phyloP scores from a whole-genome alignment of 257 asterid genomes.

The Primulina eburnea region DNA sequence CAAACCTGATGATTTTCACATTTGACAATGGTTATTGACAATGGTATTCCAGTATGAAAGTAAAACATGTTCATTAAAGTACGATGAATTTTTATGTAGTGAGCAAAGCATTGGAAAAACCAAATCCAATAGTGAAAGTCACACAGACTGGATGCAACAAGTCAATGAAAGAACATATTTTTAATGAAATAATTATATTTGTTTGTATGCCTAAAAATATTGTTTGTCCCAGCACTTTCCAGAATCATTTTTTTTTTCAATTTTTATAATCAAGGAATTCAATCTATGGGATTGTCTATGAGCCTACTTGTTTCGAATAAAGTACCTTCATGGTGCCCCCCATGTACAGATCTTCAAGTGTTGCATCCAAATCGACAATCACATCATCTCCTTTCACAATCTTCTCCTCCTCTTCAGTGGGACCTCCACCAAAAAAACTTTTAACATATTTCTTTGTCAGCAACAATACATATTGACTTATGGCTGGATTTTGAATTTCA shows the following conservation, averaged over 20 bases:
- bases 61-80: too few relatives aligned
- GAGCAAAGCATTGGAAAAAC: too few relatives aligned
- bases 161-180: too few relatives aligned
- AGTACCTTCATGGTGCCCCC: conserved; percentile 94
- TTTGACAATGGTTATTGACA: background rate
- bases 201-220: too few relatives aligned
- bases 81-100: too few relatives aligned
- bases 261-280: conserved; percentile 3
- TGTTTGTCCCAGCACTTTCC: too few relatives aligned
- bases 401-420: conserved; percentile 92
- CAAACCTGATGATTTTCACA: conserved; percentile 61
- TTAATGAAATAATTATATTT: too few relatives aligned
- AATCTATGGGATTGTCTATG: background rate
- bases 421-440: conserved; percentile 92
- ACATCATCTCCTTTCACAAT: conserved; percentile 91
- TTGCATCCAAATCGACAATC: conserved; percentile 82
- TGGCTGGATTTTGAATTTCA: conserved; percentile 13
- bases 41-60: too few relatives aligned
- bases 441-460: conserved; percentile 25
- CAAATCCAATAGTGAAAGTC: too few relatives aligned
- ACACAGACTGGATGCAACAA: too few relatives aligned
- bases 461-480: conserved; percentile 16
- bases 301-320: background rate
- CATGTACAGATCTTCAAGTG: conserved; percentile 92
- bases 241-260: conserved; percentile 1